phyloP scores from a whole-genome alignment of 768 basidiomycete genomes.

The Rhodocollybia butyracea region DNA sequence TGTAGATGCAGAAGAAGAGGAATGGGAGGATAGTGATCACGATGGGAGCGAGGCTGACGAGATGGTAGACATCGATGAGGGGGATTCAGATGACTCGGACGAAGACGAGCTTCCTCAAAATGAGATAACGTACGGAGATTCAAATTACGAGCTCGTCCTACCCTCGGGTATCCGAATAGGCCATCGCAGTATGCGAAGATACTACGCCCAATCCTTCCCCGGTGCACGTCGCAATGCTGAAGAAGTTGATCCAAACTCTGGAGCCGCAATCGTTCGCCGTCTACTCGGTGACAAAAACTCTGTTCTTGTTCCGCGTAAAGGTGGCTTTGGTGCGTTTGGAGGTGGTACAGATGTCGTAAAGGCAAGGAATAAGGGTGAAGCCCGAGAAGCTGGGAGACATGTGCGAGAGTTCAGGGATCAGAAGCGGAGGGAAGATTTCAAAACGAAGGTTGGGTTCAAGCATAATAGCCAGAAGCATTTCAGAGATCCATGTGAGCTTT shows the following conservation, averaged over 20 bases:
- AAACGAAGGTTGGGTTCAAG: conserved; percentile 74
- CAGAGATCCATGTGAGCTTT: conserved; percentile 51
- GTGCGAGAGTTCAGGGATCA: conserved; percentile 83
- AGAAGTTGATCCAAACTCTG: conserved; percentile 65
- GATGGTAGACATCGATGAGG: conserved; percentile 36
- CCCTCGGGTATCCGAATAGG: conserved; percentile 92
- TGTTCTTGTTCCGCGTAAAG: conserved; percentile 78
- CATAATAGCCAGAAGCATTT: conserved; percentile 89
- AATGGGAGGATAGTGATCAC: conserved; percentile 35
- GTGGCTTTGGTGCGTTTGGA: conserved; percentile 87
- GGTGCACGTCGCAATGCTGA: conserved; percentile 35
- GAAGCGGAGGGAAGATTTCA: conserved; percentile 75
- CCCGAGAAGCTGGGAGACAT: conserved; percentile 86
- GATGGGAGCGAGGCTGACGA: conserved; percentile 26
- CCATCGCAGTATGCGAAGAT: conserved; percentile 81
- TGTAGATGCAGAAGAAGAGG: conserved; percentile 21
- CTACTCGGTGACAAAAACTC: conserved; percentile 81
- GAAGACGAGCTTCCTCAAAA: conserved; percentile 44
- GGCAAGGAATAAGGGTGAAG: conserved; percentile 94
- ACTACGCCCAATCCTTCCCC: conserved; percentile 82
- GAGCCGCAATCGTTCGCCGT: conserved; percentile 71
- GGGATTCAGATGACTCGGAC: conserved; percentile 33
- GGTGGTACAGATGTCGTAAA: conserved; percentile 78
- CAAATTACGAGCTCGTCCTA: conserved; percentile 83
- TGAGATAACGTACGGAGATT: conserved; percentile 74